These are phyloP conservation scores for Naganishia liquefaciens DNA, from an alignment of 1,284 basidiomycete species.

Conservation along the genomic window DNA sequence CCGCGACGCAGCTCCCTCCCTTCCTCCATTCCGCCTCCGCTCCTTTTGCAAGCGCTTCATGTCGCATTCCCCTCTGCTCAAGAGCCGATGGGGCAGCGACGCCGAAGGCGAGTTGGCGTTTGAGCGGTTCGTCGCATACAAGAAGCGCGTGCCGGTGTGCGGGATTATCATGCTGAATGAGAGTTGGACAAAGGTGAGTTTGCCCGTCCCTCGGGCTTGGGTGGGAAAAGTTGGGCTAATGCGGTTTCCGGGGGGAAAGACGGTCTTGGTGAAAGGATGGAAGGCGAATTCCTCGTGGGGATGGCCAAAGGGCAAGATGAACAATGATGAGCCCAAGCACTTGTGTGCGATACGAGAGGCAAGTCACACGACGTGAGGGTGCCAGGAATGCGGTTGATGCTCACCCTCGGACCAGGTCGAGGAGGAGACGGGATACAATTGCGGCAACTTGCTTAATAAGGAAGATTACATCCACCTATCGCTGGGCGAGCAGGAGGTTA, in stretches of 20 bases:
- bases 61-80: conserved; percentile 40
- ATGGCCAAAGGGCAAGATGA: conserved; percentile 99
- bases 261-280: conserved; percentile 94
- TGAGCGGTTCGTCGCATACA: conserved; percentile 84
- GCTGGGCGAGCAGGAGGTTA: conserved; percentile 84
- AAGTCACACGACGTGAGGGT: conserved; percentile 37
- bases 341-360: conserved; percentile 90
- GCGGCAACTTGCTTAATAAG: conserved; percentile 68
- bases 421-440: conserved; percentile 91
- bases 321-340: conserved; percentile 80
- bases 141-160: conserved; percentile 97
- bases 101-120: conserved; percentile 42
- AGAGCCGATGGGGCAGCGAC: conserved; percentile 34
- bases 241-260: conserved; percentile 62
- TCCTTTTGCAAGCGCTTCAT: conserved; percentile 94
- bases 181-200: conserved; percentile 81
- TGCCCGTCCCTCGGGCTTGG: not conserved
- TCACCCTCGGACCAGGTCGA: conserved; percentile 64
- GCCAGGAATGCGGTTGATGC: conserved; percentile 2
- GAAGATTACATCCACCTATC: conserved; percentile 79
- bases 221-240: not conserved
- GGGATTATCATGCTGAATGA: conserved; percentile 94
- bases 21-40: conserved; percentile 85
- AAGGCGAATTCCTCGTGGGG: conserved; percentile 95
- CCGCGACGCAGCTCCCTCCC: conserved; percentile 80